Evolutionary conservation across 306 rosid genomes (phyloP).

Genomic region (Delonix regia): DNA sequence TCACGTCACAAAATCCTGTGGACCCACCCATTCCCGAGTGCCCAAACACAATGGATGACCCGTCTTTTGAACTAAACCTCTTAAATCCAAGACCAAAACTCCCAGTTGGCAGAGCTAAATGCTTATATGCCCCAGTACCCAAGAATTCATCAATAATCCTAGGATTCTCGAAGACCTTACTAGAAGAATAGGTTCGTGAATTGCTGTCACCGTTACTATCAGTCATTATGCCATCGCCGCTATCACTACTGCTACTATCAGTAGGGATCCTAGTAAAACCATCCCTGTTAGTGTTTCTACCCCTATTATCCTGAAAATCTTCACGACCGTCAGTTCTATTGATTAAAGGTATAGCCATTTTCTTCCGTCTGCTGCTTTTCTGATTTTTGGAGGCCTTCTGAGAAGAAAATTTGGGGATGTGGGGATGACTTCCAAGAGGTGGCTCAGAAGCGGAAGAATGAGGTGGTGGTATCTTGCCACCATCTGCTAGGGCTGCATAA

Average conservation of each 20-base stretch:
- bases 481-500: conserved; percentile 86
- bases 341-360: conserved; percentile 30
- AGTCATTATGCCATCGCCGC: conserved; percentile 27
- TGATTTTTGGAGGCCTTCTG: conserved; percentile 42
- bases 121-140: conserved; percentile 71
- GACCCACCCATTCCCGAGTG: conserved; percentile 99
- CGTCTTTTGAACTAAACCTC: conserved; percentile 62
- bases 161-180: conserved; percentile 61
- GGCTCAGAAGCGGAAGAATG: conserved; percentile 77
- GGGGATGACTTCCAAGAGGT: conserved; percentile 87
- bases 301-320: conserved; percentile 19
- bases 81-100: conserved; percentile 84
- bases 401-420: conserved; percentile 71
- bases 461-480: conserved; percentile 80
- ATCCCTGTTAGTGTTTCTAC: conserved; percentile 32
- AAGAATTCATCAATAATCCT: conserved; percentile 76
- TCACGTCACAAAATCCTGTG: conserved; percentile 72
- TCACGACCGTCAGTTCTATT: conserved; percentile 22
- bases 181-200: conserved; percentile 27
- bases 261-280: conserved; percentile 32
- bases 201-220: conserved; percentile 9
- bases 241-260: conserved; percentile 37
- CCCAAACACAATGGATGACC: conserved; percentile 74
- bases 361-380: conserved; percentile 43
- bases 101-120: conserved; percentile 56